Conservation (phyloP, 75 land plant genomes). For the Pinus tabuliformis region DNA sequence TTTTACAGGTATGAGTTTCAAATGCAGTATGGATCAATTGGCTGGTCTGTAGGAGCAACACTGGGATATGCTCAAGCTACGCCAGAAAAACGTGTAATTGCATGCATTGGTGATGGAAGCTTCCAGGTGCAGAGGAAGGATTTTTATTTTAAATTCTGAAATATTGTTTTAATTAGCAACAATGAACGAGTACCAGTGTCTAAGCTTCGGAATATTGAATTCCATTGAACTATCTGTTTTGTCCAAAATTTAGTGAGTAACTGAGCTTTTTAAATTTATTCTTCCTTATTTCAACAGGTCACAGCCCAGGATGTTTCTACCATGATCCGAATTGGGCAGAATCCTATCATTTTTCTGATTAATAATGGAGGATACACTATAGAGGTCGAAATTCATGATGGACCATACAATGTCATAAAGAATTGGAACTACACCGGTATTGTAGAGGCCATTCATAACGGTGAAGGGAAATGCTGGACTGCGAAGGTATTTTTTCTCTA, state of each 20-base stretch:
- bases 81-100: conserved; percentile 34
- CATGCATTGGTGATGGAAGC: conserved; percentile 61
- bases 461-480: conserved; percentile 48
- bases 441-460: conserved; percentile 39
- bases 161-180: background rate
- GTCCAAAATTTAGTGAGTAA: background rate
- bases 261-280: background rate
- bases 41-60: conserved; percentile 60
- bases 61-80: conserved; percentile 41
- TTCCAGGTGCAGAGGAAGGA: conserved; percentile 47
- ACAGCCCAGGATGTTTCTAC: conserved; percentile 48
- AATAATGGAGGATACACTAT: conserved; percentile 58
- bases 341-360: conserved; percentile 40
- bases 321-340: conserved; percentile 37
- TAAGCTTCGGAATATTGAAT: no score
- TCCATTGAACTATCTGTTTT: background rate
- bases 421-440: conserved; percentile 46
- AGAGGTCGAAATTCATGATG: conserved; percentile 55
- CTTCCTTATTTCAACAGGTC: conserved; percentile 18
- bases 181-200: background rate
- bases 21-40: conserved; percentile 64
- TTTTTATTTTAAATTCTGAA: background rate
- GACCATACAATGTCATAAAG: conserved; percentile 57
- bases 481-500: conserved; percentile 28
- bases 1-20: conserved; percentile 43